Evolutionary conservation across 108 stramenopile genomes (phyloP), one percentile per base, ranked within the genome.

Genomic region (Discostella pseudostelligera): DNA sequence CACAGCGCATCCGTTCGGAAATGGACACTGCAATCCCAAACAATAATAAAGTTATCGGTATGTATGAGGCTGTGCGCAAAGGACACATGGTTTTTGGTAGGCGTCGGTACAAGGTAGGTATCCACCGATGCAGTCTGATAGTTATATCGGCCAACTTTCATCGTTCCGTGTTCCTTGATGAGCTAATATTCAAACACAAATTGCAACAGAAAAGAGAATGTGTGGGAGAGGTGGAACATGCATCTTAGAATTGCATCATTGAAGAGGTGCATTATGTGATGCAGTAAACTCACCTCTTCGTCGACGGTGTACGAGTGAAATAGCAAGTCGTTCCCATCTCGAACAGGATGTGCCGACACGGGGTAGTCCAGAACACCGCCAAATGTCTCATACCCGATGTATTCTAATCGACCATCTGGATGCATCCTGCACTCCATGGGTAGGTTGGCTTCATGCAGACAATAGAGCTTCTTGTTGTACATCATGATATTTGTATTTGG

Each of bases 11-110:
- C 67, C 3, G 61, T 55, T 39, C 71, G 37, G 25, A 80, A 80
- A 43, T 76, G 74, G 10, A 80, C 79, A 54, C 67, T 70, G 44
- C 67, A 71, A 26, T 80, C 79, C 68, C 74, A 80, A 6, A 80
- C 66, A 5, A 80, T 36, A 4, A 80, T 80, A 25, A 58, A 80
- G 20, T 66, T 59, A 11, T 76, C 53, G 5, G 79, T 80, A 29
- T 57, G 47, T 14, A 71, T 58, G 35, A 80, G 47, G 39, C 69
- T 65, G 36, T 80, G 79, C 7, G 79, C 79, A 48, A 80, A 76
- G 0, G 72, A 74, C 0, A 72, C 49, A 43, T 80, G 74, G 29
- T 42, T 61, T 56, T 76, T 72, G 49, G 62, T 65, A 28, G 57
- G 44, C 19, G 79, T 75, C 11, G 65, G 57, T 8, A 72, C 69